Evolutionary conservation across 1,139 yeast genomes (phyloP).

Genomic region (Saccharomyces hybrid): DNA sequence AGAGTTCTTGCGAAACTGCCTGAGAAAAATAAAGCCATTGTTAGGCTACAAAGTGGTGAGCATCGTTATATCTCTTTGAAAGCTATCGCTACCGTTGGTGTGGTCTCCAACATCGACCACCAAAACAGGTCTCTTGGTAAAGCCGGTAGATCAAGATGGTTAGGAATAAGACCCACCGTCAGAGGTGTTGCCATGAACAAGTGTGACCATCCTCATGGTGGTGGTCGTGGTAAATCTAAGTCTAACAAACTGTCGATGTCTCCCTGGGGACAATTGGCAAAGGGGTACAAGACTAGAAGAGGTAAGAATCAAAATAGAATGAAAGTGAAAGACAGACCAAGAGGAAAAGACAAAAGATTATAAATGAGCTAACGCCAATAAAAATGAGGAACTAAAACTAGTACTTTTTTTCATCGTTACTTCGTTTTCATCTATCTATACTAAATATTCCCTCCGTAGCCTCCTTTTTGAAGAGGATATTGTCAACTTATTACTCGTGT

Average conservation of each 20-base stretch:
- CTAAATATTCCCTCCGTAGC: neutral
- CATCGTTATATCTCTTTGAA: slow-evolving; percentile 80
- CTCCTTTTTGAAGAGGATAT: neutral
- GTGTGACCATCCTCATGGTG: slow-evolving; percentile 98
- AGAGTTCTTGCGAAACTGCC: slow-evolving; percentile 76
- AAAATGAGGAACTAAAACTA: neutral
- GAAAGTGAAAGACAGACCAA: slow-evolving; percentile 82
- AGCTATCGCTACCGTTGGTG: slow-evolving; percentile 91
- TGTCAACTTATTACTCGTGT: neutral
- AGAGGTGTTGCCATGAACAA: slow-evolving; percentile 99
- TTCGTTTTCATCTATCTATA: neutral
- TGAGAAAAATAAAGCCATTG: slow-evolving; percentile 62
- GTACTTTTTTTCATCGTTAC: neutral
- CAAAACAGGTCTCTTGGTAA: slow-evolving; percentile 88
- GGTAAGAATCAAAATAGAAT: slow-evolving; percentile 76
- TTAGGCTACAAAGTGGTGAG: slow-evolving; percentile 85
- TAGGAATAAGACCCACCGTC: slow-evolving; percentile 90
- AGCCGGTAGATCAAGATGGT: slow-evolving; percentile 91
- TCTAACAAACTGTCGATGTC: slow-evolving; percentile 90
- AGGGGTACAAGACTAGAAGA: slow-evolving; percentile 91
- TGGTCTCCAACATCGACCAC: slow-evolving; percentile 92
- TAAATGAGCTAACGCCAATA: neutral
- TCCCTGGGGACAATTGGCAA: slow-evolving; percentile 91
- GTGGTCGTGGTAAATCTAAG: slow-evolving; percentile 99
- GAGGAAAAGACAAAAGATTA: slow-evolving; percentile 36